These are phyloP conservation scores for Edaphochlamys debaryana DNA, from an alignment of 139 green algal species.

Conservation along the genomic window DNA sequence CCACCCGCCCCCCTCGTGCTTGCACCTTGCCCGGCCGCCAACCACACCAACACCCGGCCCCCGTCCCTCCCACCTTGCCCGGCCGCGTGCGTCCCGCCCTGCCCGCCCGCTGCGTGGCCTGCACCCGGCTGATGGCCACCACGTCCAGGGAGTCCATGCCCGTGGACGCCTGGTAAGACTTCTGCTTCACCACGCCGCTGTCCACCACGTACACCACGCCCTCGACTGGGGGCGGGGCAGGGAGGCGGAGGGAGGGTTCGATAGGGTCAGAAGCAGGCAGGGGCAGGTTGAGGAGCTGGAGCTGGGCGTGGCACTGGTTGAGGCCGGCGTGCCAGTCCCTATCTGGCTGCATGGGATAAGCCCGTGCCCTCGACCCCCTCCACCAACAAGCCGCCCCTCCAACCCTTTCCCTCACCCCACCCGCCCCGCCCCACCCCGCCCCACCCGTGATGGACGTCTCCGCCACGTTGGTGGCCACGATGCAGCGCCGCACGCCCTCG, in stretches of 20 bases:
- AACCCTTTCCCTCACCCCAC: too few relatives aligned
- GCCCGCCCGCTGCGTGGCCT: conserved; percentile 91
- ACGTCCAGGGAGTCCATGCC: conserved; percentile 91
- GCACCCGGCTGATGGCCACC: conserved; percentile 83
- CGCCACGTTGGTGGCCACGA: conserved; percentile 97
- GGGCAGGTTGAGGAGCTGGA: too few relatives aligned
- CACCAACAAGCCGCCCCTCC: too few relatives aligned
- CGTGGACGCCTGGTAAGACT: conserved; percentile 85
- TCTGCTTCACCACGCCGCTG: conserved; percentile 93
- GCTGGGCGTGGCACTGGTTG: too few relatives aligned
- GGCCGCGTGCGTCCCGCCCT: conserved; percentile 87
- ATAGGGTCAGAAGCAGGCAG: neutral
- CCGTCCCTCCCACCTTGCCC: conserved; percentile 73
- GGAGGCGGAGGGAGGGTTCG: neutral
- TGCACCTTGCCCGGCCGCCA: too few relatives aligned
- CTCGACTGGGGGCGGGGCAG: conserved; percentile 57
- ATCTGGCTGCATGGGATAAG: too few relatives aligned
- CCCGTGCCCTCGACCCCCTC: too few relatives aligned
- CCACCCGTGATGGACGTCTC: conserved; percentile 95
- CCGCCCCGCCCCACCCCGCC: too few relatives aligned
- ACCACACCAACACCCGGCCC: too few relatives aligned
- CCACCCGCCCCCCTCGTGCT: too few relatives aligned
- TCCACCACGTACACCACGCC: conserved; percentile 93
- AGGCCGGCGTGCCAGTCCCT: too few relatives aligned
- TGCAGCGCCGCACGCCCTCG: conserved; percentile 77